A percentile compares a stretch with the other conserved stretches of the same genome.
phyloP scores from a whole-genome alignment of 31 red algal species.

The Bonnemaisonia californica region DNA sequence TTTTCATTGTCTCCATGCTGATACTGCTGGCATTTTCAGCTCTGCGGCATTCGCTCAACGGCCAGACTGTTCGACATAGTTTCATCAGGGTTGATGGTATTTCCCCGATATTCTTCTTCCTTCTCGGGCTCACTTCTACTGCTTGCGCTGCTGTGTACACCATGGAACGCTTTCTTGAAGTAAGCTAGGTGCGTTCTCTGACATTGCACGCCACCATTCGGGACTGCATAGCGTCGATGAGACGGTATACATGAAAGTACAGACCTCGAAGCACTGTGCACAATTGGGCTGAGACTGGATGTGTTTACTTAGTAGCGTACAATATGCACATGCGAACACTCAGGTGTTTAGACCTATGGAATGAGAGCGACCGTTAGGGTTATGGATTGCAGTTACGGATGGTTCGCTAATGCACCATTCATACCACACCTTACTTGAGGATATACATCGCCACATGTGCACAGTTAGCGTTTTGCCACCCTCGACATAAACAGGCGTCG shows the following conservation, averaged over 20 bases:
- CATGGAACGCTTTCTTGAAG: background rate
- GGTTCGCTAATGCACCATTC: conserved; percentile 77
- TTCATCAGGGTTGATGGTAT: background rate
- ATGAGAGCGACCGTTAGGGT: conserved; percentile 72
- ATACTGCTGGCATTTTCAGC: background rate
- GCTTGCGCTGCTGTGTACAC: background rate
- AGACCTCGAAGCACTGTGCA: too few relatives aligned
- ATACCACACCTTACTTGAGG: conserved; percentile 69
- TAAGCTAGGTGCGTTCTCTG: background rate
- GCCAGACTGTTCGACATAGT: background rate
- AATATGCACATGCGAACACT: conserved; percentile 4
- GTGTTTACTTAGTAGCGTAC: conserved; percentile 2
- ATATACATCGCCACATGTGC: conserved; percentile 74
- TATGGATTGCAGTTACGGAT: conserved; percentile 72
- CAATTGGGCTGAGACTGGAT: too few relatives aligned
- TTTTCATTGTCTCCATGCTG: background rate
- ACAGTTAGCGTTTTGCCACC: conserved; percentile 59
- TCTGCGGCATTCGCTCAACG: conserved; percentile 2
- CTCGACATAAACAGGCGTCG: conserved; percentile 64
- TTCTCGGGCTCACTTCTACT: conserved; percentile 5
- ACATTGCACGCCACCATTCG: too few relatives aligned
- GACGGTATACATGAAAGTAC: too few relatives aligned
- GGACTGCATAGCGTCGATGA: too few relatives aligned
- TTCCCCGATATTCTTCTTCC: background rate
- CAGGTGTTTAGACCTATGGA: conserved; percentile 50